Conservation (phyloP, 2,329 filamentous ascomycete genomes). For the Aspergillus aculeatinus region DNA sequence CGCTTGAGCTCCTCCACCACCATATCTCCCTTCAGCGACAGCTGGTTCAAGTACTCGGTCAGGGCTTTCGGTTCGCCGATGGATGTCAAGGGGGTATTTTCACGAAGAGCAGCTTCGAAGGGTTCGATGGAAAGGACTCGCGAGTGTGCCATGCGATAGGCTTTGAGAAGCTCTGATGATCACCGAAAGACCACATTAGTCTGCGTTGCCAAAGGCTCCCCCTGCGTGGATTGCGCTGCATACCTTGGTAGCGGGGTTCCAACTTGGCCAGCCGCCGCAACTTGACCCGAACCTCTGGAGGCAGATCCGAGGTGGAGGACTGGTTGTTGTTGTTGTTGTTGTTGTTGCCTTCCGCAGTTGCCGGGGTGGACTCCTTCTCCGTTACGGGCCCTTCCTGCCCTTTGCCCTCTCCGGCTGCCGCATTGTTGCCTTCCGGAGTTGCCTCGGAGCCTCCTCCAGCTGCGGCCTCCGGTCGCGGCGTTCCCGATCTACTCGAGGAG, state of each 20-base stretch:
- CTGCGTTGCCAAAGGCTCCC: background rate
- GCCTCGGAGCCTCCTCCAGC: conserved; percentile 26
- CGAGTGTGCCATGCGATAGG: conserved; percentile 87
- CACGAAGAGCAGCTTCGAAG: conserved; percentile 86
- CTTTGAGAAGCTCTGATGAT: conserved; percentile 75
- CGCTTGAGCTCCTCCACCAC: conserved; percentile 90
- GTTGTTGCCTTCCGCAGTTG: conserved; percentile 20
- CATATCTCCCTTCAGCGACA: conserved; percentile 86
- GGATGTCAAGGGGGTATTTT: conserved; percentile 86
- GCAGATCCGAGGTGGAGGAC: conserved; percentile 54
- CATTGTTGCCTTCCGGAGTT: conserved; percentile 17
- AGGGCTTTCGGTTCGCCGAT: conserved; percentile 82
- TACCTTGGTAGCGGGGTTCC: conserved; percentile 82
- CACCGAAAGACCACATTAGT: background rate
- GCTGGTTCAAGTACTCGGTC: conserved; percentile 84
- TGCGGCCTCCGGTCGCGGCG: conserved; percentile 54
- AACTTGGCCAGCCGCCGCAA: conserved; percentile 86
- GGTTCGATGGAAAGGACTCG: conserved; percentile 84
- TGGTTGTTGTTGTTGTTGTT: conserved; percentile 8
- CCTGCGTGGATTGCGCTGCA: background rate
- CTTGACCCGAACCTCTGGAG: conserved; percentile 71
- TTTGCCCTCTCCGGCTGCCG: conserved; percentile 22
- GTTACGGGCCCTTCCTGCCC: conserved; percentile 19
- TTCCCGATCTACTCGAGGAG: conserved; percentile 60
- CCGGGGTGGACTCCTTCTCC: conserved; percentile 21